A percentile compares a stretch with the other conserved stretches of the same genome.
These are phyloP conservation scores for Yamadazyma siamensis DNA, from an alignment of 1,139 yeast genomes.

Conservation along the genomic window DNA sequence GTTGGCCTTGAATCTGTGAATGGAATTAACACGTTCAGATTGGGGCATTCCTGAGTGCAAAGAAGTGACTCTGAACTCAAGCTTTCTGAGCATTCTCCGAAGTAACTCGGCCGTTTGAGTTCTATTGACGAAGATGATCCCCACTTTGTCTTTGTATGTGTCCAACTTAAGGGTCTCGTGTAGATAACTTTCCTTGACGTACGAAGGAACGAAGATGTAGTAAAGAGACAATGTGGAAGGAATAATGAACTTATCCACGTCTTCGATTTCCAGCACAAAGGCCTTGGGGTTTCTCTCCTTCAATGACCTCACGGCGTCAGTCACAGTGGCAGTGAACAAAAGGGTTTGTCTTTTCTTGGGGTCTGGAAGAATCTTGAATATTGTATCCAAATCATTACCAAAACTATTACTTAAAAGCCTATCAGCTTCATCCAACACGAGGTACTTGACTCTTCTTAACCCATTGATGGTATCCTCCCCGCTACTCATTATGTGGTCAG, in stretches of 20 bases:
- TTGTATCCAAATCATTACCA: slow-evolving; percentile 70
- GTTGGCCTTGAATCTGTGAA: slow-evolving; percentile 89
- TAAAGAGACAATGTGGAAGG: slow-evolving; percentile 68
- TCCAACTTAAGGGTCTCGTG: slow-evolving; percentile 63
- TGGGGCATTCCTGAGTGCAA: slow-evolving; percentile 96
- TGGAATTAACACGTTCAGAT: slow-evolving; percentile 80
- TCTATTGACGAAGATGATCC: slow-evolving; percentile 86
- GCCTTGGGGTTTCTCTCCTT: slow-evolving; percentile 67
- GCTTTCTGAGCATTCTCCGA: slow-evolving; percentile 66
- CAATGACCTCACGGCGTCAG: slow-evolving; percentile 83
- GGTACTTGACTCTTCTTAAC: slow-evolving; percentile 66
- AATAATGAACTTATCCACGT: slow-evolving; percentile 66
- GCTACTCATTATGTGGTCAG: slow-evolving; percentile 84
- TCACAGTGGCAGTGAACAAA: slow-evolving; percentile 92
- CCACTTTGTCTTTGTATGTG: slow-evolving; percentile 62
- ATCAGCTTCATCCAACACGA: slow-evolving; percentile 97
- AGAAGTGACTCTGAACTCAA: slow-evolving; percentile 82
- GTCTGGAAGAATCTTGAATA: slow-evolving; percentile 69
- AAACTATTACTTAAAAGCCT: slow-evolving; percentile 80
- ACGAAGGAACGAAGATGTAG: slow-evolving; percentile 65
- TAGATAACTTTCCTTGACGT: slow-evolving; percentile 87
- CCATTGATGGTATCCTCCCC: slow-evolving; percentile 89
- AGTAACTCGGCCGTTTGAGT: slow-evolving; percentile 86
- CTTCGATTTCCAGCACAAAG: slow-evolving; percentile 79
- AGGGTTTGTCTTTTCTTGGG: slow-evolving; percentile 78